Base-by-base conservation (phyloP, 1,139 yeast genomes). In the Komagataea norvegica region DNA sequence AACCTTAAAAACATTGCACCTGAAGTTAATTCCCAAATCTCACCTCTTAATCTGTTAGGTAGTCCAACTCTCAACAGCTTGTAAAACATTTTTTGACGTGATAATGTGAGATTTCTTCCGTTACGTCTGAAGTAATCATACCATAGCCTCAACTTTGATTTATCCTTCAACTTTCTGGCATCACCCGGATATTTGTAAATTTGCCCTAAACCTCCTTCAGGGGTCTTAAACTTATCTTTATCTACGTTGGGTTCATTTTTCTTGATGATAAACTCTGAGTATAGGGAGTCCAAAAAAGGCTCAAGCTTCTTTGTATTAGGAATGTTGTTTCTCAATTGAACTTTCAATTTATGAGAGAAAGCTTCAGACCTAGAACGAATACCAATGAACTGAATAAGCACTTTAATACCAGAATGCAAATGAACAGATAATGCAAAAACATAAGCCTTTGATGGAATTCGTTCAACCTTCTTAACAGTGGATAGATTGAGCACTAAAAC, bases 31-130 rank as follows among this genome's bases (percentile, higher is more conserved):
- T 91, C 98, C 99, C 99, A 93, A 14, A 91, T 69, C 56, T 93
- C 99, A 24, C 98, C 98, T 49, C 99, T 70, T 38, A 91, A 67
- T 42, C 94, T 68, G 56, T 91, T 91, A 8, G 98, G 97, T 27
- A 93, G 68, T 0, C 98, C 98, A 14, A 88, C 94, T 38, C 96
- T 70, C 15, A 91, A 72, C 38, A 89, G 72, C 52, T 84, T 84
- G 59, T 79, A 85, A 56, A 87, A 91, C 58, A 79, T 77, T 22
- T 81, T 87, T 40, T 84, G 86, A 36, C 78, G 74, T 2, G 86
- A 70, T 19, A 89, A 52, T 1, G 94, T 79, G 37, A 93, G 64
- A 54, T 89, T 89, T 36, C 95, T 68, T 13, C 98, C 98, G 53
- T 88, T 83, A 16, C 76, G 74, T 41, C 81, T 69, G 57, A 88